A percentile compares a stretch with the other conserved stretches of the same genome.
Conservation (phyloP, 2,329 filamentous ascomycete species). For the Xylariomycetidae sp. region DNA sequence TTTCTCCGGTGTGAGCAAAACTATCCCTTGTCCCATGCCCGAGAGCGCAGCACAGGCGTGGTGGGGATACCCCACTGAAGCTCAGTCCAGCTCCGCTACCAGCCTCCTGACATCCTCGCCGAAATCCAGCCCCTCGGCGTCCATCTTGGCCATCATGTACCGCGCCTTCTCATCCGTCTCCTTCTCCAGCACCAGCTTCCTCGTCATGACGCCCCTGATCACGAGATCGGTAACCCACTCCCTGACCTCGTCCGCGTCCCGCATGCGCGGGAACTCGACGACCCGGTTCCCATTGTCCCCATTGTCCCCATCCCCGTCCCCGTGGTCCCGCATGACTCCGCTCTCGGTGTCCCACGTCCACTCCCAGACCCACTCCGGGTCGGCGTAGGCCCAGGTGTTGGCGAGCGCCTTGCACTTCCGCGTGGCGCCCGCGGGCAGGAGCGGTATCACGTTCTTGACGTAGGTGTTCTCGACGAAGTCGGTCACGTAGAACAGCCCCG, state of each 20-base stretch:
- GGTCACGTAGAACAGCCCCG: constrained; percentile 20
- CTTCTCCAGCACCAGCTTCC: constrained; percentile 24
- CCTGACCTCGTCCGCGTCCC: too few species aligned
- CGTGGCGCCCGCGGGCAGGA: constrained; percentile 22
- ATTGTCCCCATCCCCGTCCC: too few species aligned
- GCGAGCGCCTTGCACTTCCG: constrained; percentile 23
- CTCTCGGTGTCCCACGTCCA: constrained; percentile 23
- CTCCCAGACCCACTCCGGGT: constrained; percentile 21
- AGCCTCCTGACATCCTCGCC: too few species aligned
- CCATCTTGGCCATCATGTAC: too few species aligned
- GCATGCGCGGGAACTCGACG: constrained; percentile 18
- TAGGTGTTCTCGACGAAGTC: constrained; percentile 28
- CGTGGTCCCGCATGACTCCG: constrained; percentile 12
- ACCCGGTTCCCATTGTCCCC: too few species aligned
- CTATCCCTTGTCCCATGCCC: too few species aligned
- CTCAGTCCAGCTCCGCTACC: too few species aligned
- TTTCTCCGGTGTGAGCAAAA: too few species aligned
- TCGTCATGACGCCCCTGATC: constrained; percentile 17
- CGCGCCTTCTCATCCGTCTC: constrained; percentile 19
- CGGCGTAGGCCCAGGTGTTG: constrained; percentile 26
- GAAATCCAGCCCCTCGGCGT: too few species aligned
- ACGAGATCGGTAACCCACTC: too few species aligned
- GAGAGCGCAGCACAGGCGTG: too few species aligned
- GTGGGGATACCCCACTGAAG: too few species aligned
- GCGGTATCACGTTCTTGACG: constrained; percentile 21